Percentiles rank a stretch among this genome's conserved stretches.
These are phyloP conservation scores for Penicillium diatomitis DNA, from an alignment of 495 filamentous ascomycete species.

Conservation along the genomic window DNA sequence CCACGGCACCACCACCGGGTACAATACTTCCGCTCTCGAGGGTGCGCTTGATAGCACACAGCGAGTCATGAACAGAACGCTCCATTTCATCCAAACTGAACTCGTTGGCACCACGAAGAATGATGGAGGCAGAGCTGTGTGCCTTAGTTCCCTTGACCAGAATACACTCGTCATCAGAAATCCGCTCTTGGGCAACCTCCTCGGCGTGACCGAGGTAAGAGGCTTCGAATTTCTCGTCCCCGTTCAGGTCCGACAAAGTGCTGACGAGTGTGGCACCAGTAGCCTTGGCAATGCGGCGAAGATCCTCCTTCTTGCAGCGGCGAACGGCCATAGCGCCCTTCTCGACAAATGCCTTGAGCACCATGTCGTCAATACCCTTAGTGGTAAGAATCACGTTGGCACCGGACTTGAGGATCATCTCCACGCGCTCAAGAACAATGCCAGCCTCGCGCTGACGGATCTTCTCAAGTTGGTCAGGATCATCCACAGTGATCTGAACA, in stretches of 20 bases:
- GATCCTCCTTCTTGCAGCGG: conserved; percentile 97
- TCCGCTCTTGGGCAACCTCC: conserved; percentile 91
- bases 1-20: conserved; percentile 90
- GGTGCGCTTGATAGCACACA: conserved; percentile 94
- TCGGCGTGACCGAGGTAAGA: conserved; percentile 85
- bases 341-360: conserved; percentile 90
- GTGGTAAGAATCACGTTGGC: conserved; percentile 95
- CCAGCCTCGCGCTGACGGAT: conserved; percentile 86
- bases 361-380: conserved; percentile 96
- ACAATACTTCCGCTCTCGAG: conserved; percentile 96
- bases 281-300: conserved; percentile 90
- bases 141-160: conserved; percentile 92
- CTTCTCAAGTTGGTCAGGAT: conserved; percentile 93
- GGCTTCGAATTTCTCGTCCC: conserved; percentile 91
- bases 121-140: conserved; percentile 89
- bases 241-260: conserved; percentile 90
- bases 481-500: conserved; percentile 96
- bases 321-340: conserved; percentile 92
- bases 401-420: conserved; percentile 95
- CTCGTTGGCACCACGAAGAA: conserved; percentile 93
- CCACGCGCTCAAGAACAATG: conserved; percentile 88
- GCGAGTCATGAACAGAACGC: conserved; percentile 91
- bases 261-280: conserved; percentile 89
- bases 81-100: conserved; percentile 99
- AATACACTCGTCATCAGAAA: conserved; percentile 98